A percentile compares a stretch with the other conserved stretches of the same genome.
Evolutionary conservation across 768 basidiomycete species (phyloP).

Genomic region (Macrolepiota albuminosa): DNA sequence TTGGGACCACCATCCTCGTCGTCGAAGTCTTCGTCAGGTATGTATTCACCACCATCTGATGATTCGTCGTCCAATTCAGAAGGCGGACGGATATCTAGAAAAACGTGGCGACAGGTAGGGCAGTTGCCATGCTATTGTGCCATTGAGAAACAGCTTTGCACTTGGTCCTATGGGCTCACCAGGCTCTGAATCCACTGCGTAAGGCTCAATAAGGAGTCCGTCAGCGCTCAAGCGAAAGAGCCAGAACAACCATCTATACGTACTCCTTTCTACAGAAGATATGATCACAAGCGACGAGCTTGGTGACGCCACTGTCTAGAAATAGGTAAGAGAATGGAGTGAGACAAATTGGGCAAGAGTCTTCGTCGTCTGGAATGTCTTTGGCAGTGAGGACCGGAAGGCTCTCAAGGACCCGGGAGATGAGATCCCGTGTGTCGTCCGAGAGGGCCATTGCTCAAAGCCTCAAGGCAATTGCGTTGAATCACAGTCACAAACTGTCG

Average conservation of each 20-base stretch:
- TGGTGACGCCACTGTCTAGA: slow-evolving; percentile 48
- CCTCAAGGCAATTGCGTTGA: slow-evolving; percentile 7
- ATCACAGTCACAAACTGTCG: slow-evolving; percentile 7
- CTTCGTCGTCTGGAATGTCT: slow-evolving; percentile 39
- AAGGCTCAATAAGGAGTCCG: slow-evolving; percentile 35
- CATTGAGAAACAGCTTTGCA: neutral
- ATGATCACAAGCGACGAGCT: slow-evolving; percentile 56
- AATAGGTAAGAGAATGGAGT: slow-evolving; percentile 44
- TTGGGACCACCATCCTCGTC: slow-evolving; percentile 46
- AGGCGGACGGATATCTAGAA: slow-evolving; percentile 47
- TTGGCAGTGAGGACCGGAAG: slow-evolving; percentile 37
- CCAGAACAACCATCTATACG: neutral
- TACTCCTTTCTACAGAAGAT: slow-evolving; percentile 67
- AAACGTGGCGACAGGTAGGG: slow-evolving; percentile 59
- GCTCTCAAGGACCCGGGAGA: slow-evolving; percentile 33
- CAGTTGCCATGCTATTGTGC: slow-evolving; percentile 62
- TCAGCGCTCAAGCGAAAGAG: neutral
- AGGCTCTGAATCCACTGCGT: slow-evolving; percentile 60
- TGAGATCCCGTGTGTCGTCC: slow-evolving; percentile 22
- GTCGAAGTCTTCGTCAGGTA: slow-evolving; percentile 48
- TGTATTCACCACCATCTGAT: slow-evolving; percentile 63
- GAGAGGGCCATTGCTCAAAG: slow-evolving; percentile 7
- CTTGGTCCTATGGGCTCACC: slow-evolving; percentile 28
- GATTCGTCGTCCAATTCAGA: slow-evolving; percentile 60
- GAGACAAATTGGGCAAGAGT: slow-evolving; percentile 66